A percentile compares a stretch with the other conserved stretches of the same genome.
Conservation (phyloP, 202 grass and related monocot species). For the Saccharum hybrid region DNA sequence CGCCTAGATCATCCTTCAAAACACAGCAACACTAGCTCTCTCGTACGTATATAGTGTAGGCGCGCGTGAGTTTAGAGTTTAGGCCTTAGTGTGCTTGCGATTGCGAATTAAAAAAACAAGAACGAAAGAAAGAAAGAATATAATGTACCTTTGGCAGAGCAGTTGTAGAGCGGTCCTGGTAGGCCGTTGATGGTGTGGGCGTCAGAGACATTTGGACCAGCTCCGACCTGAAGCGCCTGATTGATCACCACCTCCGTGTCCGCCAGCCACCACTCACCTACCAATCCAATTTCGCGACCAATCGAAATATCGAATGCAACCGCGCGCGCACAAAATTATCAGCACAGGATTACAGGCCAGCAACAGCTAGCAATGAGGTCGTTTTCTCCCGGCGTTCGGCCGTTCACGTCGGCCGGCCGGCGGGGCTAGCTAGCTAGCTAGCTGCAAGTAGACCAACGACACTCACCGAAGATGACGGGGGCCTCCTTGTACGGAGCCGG, state of each 20-base stretch:
- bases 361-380: neutral
- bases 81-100: neutral
- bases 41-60: neutral
- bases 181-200: constrained; percentile 84
- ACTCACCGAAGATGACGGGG: constrained; percentile 72
- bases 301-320: neutral
- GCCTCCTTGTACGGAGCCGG: constrained; percentile 67
- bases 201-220: constrained; percentile 72
- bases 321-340: neutral
- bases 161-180: constrained; percentile 77
- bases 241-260: constrained; percentile 61
- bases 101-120: neutral
- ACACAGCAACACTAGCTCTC: neutral
- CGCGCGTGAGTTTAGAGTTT: too few relatives aligned
- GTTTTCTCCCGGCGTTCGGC: constrained; percentile 7
- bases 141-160: constrained; percentile 60
- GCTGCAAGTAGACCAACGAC: neutral
- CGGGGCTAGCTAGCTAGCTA: too few relatives aligned
- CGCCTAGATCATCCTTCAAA: neutral
- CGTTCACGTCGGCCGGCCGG: constrained; percentile 2
- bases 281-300: neutral
- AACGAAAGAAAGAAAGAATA: neutral
- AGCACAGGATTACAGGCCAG: neutral
- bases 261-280: constrained; percentile 77
- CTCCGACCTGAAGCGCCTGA: constrained; percentile 57